Evolutionary conservation across 208 protist species (phyloP).

Genomic region (Naegleria gruberi): DNA sequence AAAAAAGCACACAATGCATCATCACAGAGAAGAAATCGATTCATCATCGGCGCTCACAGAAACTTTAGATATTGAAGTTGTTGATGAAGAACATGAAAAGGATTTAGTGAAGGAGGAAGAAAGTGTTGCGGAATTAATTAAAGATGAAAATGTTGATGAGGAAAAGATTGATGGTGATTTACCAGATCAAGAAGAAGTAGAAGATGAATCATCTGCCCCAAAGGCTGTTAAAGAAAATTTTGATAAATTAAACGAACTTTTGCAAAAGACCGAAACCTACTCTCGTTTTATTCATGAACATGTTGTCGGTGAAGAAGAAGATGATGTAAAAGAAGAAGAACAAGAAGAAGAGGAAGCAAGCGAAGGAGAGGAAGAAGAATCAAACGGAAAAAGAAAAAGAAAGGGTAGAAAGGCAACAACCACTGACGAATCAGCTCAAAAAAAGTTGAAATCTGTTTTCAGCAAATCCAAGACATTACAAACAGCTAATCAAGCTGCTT

Average conservation of each 20-base stretch:
- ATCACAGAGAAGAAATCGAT: background rate
- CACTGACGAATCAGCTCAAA: slow-evolving; percentile 14
- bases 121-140: background rate
- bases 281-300: background rate
- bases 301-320: background rate
- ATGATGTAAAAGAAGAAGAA: background rate
- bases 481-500: background rate
- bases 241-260: background rate
- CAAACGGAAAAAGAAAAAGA: background rate
- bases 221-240: background rate
- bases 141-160: background rate
- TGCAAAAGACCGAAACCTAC: background rate
- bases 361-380: background rate
- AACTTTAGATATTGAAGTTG: background rate
- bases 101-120: background rate
- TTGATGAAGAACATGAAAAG: background rate
- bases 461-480: background rate
- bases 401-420: background rate
- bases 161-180: background rate
- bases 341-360: background rate
- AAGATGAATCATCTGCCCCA: background rate
- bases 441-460: background rate
- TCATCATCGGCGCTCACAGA: background rate
- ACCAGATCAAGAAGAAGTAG: background rate
- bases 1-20: background rate